Evolutionary conservation across 257 asterid species (phyloP), one percentile per base, ranked within the genome.

Genomic region (Fraxinus anomala): DNA sequence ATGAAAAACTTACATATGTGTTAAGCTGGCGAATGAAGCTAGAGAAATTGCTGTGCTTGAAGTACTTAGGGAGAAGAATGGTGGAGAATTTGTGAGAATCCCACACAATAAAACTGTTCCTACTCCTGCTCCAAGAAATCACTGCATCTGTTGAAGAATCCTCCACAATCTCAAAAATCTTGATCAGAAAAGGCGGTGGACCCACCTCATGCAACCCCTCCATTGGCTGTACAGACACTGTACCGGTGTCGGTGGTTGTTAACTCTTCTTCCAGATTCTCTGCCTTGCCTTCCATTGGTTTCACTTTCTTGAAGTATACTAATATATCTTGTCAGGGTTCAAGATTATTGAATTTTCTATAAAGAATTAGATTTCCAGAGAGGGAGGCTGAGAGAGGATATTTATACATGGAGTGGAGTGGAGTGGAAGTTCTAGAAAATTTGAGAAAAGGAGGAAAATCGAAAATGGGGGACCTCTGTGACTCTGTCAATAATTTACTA

Each of bases 1-100:
- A 28, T 6, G 74, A 36, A 26, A 31, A 34, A 90, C 97, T 89
- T 88, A 96, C 99, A 88, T 96, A 93, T 2, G 99, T 93, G 79
- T 96, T 96, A 71, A 96, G 98, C 95, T 96, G 99, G 4, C 99
- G 95, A 67, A 96, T 77, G 86, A 96, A 96, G 85, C 98, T 96
- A 23, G 99, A 93, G 85, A 96, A 96, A 79, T 96, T 96, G 33
- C 84, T 82, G 82, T 96, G 99, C 90, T 93, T 96, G 89, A 96
- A 96, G 80, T 87, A 84, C 80, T 59, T 89, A 5, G 99, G 99
- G 26, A 96, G 91, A 88, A 96, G 83, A 82, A 90, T 72, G n/a
- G 92, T 83, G 17, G 99, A 92, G 63, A 96, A 92, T 42, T 71
- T 69, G 39, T 87, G 90, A 40, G 69, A 63, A 63, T 63, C 69